Conservation (phyloP, 2,329 filamentous ascomycete species). For the Hypoxylon sp. region DNA sequence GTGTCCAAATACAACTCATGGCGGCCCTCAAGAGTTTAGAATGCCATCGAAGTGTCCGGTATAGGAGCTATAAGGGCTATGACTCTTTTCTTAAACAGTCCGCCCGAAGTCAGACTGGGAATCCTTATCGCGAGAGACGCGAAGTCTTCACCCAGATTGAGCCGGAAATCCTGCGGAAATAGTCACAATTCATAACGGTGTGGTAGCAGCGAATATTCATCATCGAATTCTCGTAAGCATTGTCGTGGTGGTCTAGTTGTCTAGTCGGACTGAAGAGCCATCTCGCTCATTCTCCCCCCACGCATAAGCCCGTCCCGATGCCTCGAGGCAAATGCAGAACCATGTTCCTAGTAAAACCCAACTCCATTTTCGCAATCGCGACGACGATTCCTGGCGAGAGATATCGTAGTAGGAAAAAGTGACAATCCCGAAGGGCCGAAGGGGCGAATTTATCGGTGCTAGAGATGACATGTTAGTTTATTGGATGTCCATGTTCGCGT, state of each 20-base stretch:
- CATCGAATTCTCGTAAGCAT: conserved; percentile 47
- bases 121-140: neutral
- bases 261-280: conserved; percentile 40
- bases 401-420: conserved; percentile 43
- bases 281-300: conserved; percentile 30
- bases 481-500: neutral
- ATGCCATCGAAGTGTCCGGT: neutral
- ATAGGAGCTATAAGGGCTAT: neutral
- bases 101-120: neutral
- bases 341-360: conserved; percentile 48
- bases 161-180: conserved; percentile 1
- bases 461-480: conserved; percentile 25
- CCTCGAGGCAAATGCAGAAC: conserved; percentile 44
- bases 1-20: neutral
- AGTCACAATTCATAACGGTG: conserved; percentile 28
- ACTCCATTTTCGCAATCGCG: conserved; percentile 48
- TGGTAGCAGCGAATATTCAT: conserved; percentile 17
- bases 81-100: conserved; percentile 1
- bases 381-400: conserved; percentile 46
- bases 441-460: conserved; percentile 46
- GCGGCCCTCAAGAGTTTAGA: neutral
- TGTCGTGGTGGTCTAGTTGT: conserved; percentile 47
- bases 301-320: conserved; percentile 40
- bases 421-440: conserved; percentile 25
- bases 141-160: neutral